These are phyloP conservation scores for Globisporangium viniferum DNA, from an alignment of 352 stramenopile genomes.

Conservation along the genomic window DNA sequence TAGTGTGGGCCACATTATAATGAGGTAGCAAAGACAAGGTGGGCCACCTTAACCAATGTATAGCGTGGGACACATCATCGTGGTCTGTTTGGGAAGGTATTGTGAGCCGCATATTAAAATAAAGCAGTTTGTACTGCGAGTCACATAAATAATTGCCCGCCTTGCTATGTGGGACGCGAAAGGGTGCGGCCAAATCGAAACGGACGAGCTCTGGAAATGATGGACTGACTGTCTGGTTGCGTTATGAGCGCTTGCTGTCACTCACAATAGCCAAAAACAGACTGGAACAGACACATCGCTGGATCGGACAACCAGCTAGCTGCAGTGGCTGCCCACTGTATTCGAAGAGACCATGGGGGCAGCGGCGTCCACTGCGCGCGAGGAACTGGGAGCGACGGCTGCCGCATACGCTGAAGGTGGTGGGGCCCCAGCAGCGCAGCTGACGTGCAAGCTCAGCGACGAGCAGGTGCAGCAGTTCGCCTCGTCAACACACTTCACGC, in stretches of 20 bases:
- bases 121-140: neutral
- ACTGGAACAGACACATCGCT: neutral
- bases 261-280: neutral
- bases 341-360: slow-evolving; percentile 37
- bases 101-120: neutral
- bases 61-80: slow-evolving; percentile 19
- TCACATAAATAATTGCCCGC: neutral
- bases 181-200: slow-evolving; percentile 1
- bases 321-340: neutral
- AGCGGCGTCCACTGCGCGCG: slow-evolving; percentile 57
- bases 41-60: neutral
- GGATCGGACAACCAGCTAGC: neutral
- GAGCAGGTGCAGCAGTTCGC: slow-evolving; percentile 43
- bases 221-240: neutral
- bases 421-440: slow-evolving; percentile 2
- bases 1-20: slow-evolving; percentile 13
- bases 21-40: slow-evolving; percentile 8
- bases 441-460: slow-evolving; percentile 55
- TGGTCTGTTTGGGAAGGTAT: neutral
- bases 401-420: neutral
- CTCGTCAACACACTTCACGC: slow-evolving; percentile 47
- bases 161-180: neutral
- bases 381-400: slow-evolving; percentile 27
- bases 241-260: neutral
- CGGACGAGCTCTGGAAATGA: slow-evolving; percentile 1